phyloP scores from a whole-genome alignment of 495 filamentous ascomycete genomes.

The Lasiosphaeris hirsuta region DNA sequence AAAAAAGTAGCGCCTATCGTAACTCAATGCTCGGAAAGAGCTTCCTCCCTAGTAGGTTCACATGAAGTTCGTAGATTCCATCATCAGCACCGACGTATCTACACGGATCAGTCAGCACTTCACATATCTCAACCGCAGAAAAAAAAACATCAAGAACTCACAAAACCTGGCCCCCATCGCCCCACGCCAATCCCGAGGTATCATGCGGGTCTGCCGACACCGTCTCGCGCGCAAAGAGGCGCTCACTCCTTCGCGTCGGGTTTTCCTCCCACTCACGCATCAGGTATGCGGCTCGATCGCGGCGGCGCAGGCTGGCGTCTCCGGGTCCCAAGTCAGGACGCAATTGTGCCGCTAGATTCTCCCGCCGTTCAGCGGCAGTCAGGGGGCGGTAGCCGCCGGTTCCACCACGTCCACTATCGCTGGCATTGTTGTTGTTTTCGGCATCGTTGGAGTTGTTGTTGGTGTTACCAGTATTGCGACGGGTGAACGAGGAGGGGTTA shows the following conservation, averaged over 20 bases:
- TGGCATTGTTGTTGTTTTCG: too few species aligned
- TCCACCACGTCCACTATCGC: too few species aligned
- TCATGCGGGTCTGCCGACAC: slow-evolving; percentile 38
- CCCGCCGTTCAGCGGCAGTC: too few species aligned
- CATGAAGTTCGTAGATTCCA: slow-evolving; percentile 69
- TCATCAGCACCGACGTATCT: slow-evolving; percentile 73
- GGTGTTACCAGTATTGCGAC: too few species aligned
- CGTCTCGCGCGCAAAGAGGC: slow-evolving; percentile 13
- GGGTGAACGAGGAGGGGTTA: too few species aligned
- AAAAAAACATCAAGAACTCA: slow-evolving; percentile 41
- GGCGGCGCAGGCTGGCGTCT: slow-evolving; percentile 16
- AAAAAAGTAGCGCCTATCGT: slow-evolving; percentile 36
- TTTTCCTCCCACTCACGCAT: slow-evolving; percentile 32
- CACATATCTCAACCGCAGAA: slow-evolving; percentile 2
- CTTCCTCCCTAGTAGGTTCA: slow-evolving; percentile 64
- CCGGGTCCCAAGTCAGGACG: background rate
- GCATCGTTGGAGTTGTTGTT: too few species aligned
- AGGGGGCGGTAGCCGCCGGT: too few species aligned
- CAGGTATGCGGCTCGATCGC: slow-evolving; percentile 22
- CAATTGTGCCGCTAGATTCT: background rate
- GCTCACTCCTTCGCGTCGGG: slow-evolving; percentile 18
- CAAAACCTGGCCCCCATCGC: slow-evolving; percentile 64
- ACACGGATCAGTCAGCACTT: background rate
- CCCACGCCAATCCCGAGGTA: slow-evolving; percentile 70
- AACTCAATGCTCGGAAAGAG: slow-evolving; percentile 59